Conservation (phyloP, 768 basidiomycete genomes). For the Russula griseocarnosa region DNA sequence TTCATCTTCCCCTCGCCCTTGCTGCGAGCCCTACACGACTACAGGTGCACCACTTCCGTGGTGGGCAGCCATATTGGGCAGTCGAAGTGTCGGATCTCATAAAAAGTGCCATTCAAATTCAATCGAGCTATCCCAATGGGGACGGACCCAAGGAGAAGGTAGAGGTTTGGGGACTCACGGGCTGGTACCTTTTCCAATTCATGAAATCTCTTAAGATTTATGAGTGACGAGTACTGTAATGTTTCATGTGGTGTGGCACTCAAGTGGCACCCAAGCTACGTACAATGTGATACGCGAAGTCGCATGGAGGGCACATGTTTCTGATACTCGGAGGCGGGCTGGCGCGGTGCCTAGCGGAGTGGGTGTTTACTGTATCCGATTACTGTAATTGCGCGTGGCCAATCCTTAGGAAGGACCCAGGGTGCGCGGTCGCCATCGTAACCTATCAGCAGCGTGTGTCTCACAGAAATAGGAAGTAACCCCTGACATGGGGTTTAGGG, state of each 20-base stretch:
- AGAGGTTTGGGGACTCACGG: constrained; percentile 81
- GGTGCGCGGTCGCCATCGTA: background rate
- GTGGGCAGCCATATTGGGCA: constrained; percentile 55
- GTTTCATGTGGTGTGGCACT: background rate
- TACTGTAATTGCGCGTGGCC: background rate
- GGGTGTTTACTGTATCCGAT: background rate
- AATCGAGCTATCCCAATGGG: constrained; percentile 43
- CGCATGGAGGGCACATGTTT: background rate
- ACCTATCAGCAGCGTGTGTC: background rate
- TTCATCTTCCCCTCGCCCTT: constrained; percentile 63
- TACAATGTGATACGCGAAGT: constrained; percentile 1
- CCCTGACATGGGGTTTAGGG: no score
- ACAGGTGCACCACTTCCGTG: constrained; percentile 53
- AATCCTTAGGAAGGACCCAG: background rate
- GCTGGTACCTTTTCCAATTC: constrained; percentile 70
- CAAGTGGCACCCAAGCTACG: background rate
- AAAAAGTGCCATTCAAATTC: constrained; percentile 26
- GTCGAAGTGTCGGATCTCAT: constrained; percentile 63
- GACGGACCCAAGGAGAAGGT: constrained; percentile 45
- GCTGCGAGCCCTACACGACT: constrained; percentile 48
- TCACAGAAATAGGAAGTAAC: background rate
- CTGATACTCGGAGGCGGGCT: background rate
- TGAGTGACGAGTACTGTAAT: constrained; percentile 38
- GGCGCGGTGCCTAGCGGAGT: background rate
- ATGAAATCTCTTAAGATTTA: constrained; percentile 54